Evolutionary conservation across 2,329 filamentous ascomycete genomes (phyloP), one percentile per base, ranked within the genome.

Genomic region (Penicillium griseofulvum): DNA sequence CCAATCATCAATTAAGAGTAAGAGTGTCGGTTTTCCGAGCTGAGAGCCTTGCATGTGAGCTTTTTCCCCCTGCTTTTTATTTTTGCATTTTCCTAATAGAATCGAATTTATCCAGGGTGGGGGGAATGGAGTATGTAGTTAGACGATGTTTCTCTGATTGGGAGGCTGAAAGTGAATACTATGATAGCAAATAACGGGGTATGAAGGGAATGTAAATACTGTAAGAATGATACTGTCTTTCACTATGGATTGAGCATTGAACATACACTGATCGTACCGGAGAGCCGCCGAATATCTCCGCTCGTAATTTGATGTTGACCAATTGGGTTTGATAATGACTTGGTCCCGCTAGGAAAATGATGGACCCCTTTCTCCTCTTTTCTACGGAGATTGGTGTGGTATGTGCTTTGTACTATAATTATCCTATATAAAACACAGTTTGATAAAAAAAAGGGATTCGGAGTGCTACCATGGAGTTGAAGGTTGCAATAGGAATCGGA

Each of bases 1-100:
- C 66, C 68, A 71, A 70, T 70, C 63, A 68, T 7, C 39, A 42
- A 24, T 14, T 10, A 52, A 57, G 10, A 58, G 61, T 33, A 54
- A 49, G 45, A 55, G 47, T 55, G 51, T 50, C 12, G 5, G 34
- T 55, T 59, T 68, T 66, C 69, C 67, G 57, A 66, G 66, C 48
- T 63, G 59, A 61, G 65, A 66, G 63, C 59, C 64, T 62, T 71
- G 66, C 65, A 69, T 65, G 60, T 44, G 33, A 56, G 49, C 37
- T 57, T 45, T 41, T 59, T 46, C 12, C 6, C 16, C 11, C 11
- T 16, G 5, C 7, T 16, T 16, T 34, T 16, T 16, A 8, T 34
- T 16, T 7, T 16, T 16, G 1, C 6, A 28, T 28, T 33, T 58
- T 57, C 59, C 57, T 62, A 59, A 60, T 61, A 54, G 49, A 51